A percentile compares a stretch with the other conserved stretches of the same genome.
Conservation (phyloP, 2,329 filamentous ascomycete genomes). For the Arthrinium phaeospermum region DNA sequence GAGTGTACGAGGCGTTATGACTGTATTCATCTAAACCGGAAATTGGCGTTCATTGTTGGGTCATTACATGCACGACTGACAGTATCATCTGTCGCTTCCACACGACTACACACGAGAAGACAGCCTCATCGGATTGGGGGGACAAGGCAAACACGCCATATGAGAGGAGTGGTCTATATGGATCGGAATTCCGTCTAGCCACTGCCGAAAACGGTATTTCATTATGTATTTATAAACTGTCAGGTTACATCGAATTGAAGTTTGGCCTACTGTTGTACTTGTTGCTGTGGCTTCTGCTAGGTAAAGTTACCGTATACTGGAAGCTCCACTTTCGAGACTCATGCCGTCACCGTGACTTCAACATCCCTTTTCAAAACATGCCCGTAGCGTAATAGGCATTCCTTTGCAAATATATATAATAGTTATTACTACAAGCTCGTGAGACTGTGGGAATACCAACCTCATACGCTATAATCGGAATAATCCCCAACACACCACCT, state of each 20-base stretch:
- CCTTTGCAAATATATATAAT: neutral
- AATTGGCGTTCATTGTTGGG: neutral
- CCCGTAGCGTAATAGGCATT: neutral
- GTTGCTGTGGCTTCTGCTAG: neutral
- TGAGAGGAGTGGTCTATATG: neutral
- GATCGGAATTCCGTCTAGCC: neutral
- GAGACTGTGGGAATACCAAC: no score
- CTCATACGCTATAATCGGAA: no score
- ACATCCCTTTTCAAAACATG: neutral
- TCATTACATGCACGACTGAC: slow-evolving; percentile 5
- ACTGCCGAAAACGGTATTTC: neutral
- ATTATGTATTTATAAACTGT: slow-evolving; percentile 11
- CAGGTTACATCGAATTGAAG: neutral
- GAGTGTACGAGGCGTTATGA: slow-evolving; percentile 3
- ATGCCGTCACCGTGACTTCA: slow-evolving; percentile 11
- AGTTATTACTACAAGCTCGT: neutral
- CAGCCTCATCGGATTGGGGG: neutral
- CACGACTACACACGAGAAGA: neutral
- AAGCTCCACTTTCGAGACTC: neutral
- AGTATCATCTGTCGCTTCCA: neutral
- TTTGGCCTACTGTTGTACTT: neutral
- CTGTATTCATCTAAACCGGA: neutral
- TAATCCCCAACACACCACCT: neutral
- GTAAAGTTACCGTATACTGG: neutral
- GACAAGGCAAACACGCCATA: neutral